Conservation (phyloP, 2,329 filamentous ascomycete species). For the Myriosclerotinia duriaeana region DNA sequence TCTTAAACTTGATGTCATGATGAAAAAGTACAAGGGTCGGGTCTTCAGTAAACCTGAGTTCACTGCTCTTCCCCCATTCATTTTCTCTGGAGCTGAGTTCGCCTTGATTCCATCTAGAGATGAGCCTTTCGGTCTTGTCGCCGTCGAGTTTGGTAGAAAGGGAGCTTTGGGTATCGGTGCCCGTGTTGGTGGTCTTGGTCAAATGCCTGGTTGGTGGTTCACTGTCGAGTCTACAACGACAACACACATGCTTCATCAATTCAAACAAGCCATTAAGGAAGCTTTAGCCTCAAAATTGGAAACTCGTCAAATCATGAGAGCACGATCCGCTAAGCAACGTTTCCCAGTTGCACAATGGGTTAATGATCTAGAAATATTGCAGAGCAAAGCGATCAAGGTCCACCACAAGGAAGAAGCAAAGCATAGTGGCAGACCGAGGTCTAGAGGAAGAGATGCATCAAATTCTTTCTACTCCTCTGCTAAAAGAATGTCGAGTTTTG, state of each 20-base stretch:
- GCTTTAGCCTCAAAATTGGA: constrained; percentile 58
- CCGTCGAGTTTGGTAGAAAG: constrained; percentile 67
- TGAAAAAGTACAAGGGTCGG: constrained; percentile 61
- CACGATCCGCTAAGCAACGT: constrained; percentile 62
- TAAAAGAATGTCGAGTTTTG: constrained; percentile 22
- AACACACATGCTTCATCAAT: constrained; percentile 62
- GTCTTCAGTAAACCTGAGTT: constrained; percentile 70
- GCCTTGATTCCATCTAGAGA: constrained; percentile 67
- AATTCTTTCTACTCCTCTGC: neutral
- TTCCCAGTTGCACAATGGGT: constrained; percentile 69
- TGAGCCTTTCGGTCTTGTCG: constrained; percentile 67
- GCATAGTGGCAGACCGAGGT: constrained; percentile 22
- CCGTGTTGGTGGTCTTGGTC: constrained; percentile 64
- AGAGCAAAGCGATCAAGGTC: constrained; percentile 56
- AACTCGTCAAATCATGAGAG: constrained; percentile 61
- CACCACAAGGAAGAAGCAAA: constrained; percentile 23
- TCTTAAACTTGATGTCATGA: constrained; percentile 62
- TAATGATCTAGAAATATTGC: constrained; percentile 61
- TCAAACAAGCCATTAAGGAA: constrained; percentile 62
- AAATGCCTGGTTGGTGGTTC: constrained; percentile 72
- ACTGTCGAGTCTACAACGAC: constrained; percentile 65
- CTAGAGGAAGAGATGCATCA: constrained; percentile 21
- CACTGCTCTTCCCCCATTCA: constrained; percentile 63
- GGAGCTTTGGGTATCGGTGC: constrained; percentile 66
- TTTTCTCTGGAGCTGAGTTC: constrained; percentile 68